Base-by-base conservation (phyloP, 306 rosid genomes). In the Pachyrhizus erosus region DNA sequence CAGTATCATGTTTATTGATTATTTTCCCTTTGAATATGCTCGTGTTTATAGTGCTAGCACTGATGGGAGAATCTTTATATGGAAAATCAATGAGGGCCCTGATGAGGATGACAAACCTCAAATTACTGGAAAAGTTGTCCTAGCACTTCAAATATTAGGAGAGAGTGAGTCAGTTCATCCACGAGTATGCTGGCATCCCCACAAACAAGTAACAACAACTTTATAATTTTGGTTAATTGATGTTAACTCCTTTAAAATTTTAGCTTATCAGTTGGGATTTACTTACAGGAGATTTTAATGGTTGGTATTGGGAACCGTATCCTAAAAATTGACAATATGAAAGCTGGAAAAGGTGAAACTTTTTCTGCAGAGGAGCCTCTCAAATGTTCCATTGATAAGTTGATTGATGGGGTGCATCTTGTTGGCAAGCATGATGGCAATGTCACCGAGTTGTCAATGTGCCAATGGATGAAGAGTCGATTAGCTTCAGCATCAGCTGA, bases 111-210 rank as follows among this genome's bases (percentile, higher is more conserved):
- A 89, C 72, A 91, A 91, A 68, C 93, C 91, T 86, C 93, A 89
- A 85, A 91, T 89, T 81, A 86, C 93, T 81, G 93, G 90, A 65
- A 86, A 87, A 77, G 72, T 89, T 48, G 60, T 89, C 80, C 79
- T 77, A 80, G 90, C 96, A 51, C 84, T 91, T 81, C 93, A 91
- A 70, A 91, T 91, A 70, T 76, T 73, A 75, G 96, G 88, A 71
- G 86, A 57, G 73, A 84, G 87, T 67, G 89, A 89, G 73, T 73
- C 88, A 26, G 86, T 91, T 72, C 92, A 89, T 79, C 96, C 96
- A 26, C 87, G 93, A 78, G 84, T 91, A 34, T 91, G 96, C 86
- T 91, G 96, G 96, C 96, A 91, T 83, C 93, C 93, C 75, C 96
- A 89, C 88, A 91, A 91, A 84, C 96, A 89, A 88, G 96, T 91